A percentile compares a stretch with the other conserved stretches of the same genome.
Conservation (phyloP, 2,329 filamentous ascomycete species). For the Chaetomiaceae sp. region DNA sequence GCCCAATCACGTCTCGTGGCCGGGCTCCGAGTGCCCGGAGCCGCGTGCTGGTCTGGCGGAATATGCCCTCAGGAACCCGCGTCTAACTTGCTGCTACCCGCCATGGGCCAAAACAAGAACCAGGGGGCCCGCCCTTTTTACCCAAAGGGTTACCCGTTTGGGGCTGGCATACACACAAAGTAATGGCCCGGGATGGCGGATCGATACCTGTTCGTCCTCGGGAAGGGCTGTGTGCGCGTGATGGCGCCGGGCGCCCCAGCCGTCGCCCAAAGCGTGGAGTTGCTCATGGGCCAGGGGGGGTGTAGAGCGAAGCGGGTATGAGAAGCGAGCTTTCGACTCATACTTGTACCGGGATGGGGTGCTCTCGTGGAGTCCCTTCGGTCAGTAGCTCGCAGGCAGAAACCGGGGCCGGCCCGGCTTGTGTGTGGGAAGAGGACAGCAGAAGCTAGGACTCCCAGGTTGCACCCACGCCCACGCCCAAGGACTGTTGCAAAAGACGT, state of each 20-base stretch:
- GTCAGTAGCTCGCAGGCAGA: conserved; percentile 21
- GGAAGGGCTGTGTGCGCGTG: conserved; percentile 14
- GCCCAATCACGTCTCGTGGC: conserved; percentile 13
- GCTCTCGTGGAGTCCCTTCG: conserved; percentile 8
- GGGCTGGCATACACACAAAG: conserved; percentile 1
- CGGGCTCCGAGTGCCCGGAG: conserved; percentile 9
- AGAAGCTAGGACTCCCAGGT: background rate
- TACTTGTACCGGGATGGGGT: conserved; percentile 6
- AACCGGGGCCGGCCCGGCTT: conserved; percentile 8
- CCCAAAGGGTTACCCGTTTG: conserved; percentile 1
- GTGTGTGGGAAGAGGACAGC: background rate
- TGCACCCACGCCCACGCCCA: background rate
- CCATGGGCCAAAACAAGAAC: conserved; percentile 2
- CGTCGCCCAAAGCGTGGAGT: background rate
- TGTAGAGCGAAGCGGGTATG: conserved; percentile 5
- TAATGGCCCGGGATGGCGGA: background rate
- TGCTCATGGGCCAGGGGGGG: conserved; percentile 1
- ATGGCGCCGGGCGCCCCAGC: conserved; percentile 9
- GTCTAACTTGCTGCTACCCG: conserved; percentile 8
- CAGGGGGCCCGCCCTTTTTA: conserved; percentile 11
- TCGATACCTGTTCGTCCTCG: conserved; percentile 8
- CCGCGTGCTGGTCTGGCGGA: conserved; percentile 16
- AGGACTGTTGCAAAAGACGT: background rate
- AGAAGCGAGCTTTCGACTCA: conserved; percentile 16
- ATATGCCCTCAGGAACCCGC: conserved; percentile 9